Conservation (phyloP, 1,284 basidiomycete species). For the Gomphus bonarii region DNA sequence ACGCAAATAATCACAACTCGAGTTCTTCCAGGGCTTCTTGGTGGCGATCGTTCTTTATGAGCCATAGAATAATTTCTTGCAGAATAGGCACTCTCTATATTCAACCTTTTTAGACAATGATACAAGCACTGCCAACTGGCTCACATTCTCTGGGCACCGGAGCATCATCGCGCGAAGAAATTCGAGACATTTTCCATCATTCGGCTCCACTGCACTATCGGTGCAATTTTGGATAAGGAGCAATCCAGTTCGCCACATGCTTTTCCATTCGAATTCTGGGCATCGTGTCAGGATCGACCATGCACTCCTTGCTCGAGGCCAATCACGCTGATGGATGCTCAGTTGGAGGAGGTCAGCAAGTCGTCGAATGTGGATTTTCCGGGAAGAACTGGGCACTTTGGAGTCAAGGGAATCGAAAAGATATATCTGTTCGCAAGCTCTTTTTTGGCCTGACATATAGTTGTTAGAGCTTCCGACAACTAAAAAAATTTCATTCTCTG, state of each 20-base stretch:
- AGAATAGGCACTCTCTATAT: slow-evolving; percentile 63
- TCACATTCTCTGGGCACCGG: slow-evolving; percentile 52
- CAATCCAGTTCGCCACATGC: slow-evolving; percentile 66
- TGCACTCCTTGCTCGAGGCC: slow-evolving; percentile 54
- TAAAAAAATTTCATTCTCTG: too few species aligned
- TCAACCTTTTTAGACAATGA: slow-evolving; percentile 6
- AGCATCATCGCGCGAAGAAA: slow-evolving; percentile 62
- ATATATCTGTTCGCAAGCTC: slow-evolving; percentile 22
- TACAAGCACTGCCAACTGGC: slow-evolving; percentile 16
- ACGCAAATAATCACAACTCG: slow-evolving; percentile 51
- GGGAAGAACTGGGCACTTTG: slow-evolving; percentile 36
- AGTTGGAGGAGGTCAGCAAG: slow-evolving; percentile 68
- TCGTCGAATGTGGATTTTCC: slow-evolving; percentile 62
- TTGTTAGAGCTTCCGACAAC: too few species aligned
- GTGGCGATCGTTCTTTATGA: slow-evolving; percentile 48
- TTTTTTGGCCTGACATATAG: background rate
- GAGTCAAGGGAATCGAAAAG: slow-evolving; percentile 44
- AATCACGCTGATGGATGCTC: slow-evolving; percentile 60
- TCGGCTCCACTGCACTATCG: slow-evolving; percentile 20
- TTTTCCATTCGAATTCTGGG: slow-evolving; percentile 71
- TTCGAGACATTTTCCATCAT: slow-evolving; percentile 32
- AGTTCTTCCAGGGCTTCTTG: slow-evolving; percentile 73
- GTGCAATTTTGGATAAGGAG: slow-evolving; percentile 33
- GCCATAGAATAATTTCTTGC: slow-evolving; percentile 59
- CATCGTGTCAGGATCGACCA: slow-evolving; percentile 80